Evolutionary conservation across 1,284 basidiomycete species (phyloP), one percentile per base, ranked within the genome.

Genomic region (Rhizoctonia solani): DNA sequence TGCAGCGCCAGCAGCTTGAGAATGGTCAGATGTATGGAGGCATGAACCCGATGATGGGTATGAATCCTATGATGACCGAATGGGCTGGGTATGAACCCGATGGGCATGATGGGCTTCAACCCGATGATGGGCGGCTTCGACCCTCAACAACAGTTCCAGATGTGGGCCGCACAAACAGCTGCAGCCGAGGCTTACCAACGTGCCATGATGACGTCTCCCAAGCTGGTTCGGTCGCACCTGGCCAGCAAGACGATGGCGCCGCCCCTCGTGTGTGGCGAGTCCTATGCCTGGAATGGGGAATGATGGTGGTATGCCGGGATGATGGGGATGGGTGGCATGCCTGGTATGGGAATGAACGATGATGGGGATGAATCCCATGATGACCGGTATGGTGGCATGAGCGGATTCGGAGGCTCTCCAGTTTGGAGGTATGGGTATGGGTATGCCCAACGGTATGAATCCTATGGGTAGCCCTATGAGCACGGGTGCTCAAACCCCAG

Each of bases 151-250:
- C 89, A 90, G 42, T 90, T 92, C 73, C 91, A 93, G 70, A 89
- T 95, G 88, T 90, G 90, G 76, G 92, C 92, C 5, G 92, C 93
- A 16, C 93, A 95, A 73, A 89, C 93, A 76, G 93, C 87, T 0
- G 85, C 90, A 19, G 88, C 90, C 65, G 90, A 92, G 75, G 93
- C 93, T 0, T 95, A 95, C 71, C 79, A 79, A 55, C 78, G 78
- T 75, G 91, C 93, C 21, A 93, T 95, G 90, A 87, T 92, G 82
- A 84, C 89, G 44, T 92, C 78, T 94, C 92, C 6, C 81, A 83
- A 41, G 87, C 88, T 11, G 90, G 90, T 19, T 90, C 88, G 9
- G 53, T 58, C 39, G 67, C 55, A 19, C 66, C 66, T n/a, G 67
- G 66, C 1, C 86, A 91, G 70, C 82, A 82, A 29, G 90, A 87